Percentiles rank a stretch among this genome's conserved stretches.
Evolutionary conservation across 768 basidiomycete genomes (phyloP).

Genomic region (Boletus barrowsii): DNA sequence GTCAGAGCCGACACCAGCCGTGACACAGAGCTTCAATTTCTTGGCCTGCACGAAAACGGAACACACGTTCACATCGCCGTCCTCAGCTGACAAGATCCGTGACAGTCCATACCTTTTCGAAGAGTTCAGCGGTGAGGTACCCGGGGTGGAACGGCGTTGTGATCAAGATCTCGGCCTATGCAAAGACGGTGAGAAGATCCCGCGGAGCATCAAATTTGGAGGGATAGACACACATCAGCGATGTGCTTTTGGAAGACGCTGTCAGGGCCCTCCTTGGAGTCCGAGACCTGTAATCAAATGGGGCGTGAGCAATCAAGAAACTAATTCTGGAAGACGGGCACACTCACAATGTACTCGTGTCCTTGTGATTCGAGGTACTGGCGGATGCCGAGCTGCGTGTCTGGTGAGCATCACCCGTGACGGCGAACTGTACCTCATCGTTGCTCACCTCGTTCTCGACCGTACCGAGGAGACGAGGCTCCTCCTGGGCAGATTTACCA

Average conservation of each 20-base stretch:
- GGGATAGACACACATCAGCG: slow-evolving; percentile 54
- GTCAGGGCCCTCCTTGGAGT: slow-evolving; percentile 79
- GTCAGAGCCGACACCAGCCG: slow-evolving; percentile 89
- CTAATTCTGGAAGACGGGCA: neutral
- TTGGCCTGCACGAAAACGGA: slow-evolving; percentile 54
- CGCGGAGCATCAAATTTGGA: slow-evolving; percentile 3
- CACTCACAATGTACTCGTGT: slow-evolving; percentile 68
- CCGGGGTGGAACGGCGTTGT: slow-evolving; percentile 87
- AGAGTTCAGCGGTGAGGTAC: slow-evolving; percentile 71
- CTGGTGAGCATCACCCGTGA: neutral
- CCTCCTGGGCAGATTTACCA: slow-evolving; percentile 58
- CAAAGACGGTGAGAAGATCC: slow-evolving; percentile 8
- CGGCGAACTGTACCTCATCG: neutral
- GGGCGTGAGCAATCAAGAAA: slow-evolving; percentile 1
- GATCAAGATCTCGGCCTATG: slow-evolving; percentile 73
- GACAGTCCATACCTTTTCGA: slow-evolving; percentile 52
- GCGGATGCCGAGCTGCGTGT: slow-evolving; percentile 62
- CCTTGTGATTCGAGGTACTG: slow-evolving; percentile 68
- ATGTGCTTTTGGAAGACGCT: slow-evolving; percentile 83
- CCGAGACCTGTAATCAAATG: slow-evolving; percentile 52
- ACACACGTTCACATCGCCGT: neutral
- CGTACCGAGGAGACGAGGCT: slow-evolving; percentile 76
- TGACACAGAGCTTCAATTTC: slow-evolving; percentile 87
- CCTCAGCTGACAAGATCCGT: slow-evolving; percentile 1
- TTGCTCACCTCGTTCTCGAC: slow-evolving; percentile 67